phyloP scores from a whole-genome alignment of 805 yeast genomes.

The Yarrowia sp. region DNA sequence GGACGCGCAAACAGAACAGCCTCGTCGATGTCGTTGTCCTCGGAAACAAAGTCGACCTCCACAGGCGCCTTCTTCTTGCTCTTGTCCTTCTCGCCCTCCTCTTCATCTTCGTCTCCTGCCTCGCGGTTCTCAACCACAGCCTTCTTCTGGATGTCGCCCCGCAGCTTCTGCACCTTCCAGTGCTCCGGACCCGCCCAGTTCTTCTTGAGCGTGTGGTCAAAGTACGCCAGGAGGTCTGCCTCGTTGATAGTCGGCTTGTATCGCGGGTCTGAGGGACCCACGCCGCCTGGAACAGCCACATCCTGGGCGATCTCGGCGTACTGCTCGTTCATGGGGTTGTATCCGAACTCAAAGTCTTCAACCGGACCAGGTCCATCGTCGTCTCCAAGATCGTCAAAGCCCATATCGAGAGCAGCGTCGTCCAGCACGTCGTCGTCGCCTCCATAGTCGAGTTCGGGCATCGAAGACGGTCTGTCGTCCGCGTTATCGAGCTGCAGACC shows the following conservation, averaged over 20 bases:
- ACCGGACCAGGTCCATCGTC: not conserved
- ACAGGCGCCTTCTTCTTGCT: conserved; percentile 36
- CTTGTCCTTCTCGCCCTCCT: not conserved
- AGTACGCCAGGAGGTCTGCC: conserved; percentile 71
- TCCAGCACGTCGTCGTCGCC: conserved; percentile 31
- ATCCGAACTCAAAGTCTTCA: conserved; percentile 17
- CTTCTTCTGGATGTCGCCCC: conserved; percentile 32
- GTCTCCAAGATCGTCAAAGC: conserved; percentile 24
- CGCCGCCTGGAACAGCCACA: not conserved
- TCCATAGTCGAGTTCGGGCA: conserved; percentile 30
- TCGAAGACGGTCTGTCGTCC: conserved; percentile 12
- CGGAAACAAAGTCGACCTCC: conserved; percentile 46
- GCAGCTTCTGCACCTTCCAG: conserved; percentile 75
- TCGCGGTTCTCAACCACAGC: not conserved
- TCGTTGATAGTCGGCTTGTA: conserved; percentile 29
- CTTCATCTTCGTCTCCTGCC: conserved; percentile 23
- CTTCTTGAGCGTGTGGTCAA: conserved; percentile 64
- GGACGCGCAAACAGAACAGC: conserved; percentile 42
- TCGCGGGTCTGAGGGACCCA: not conserved
- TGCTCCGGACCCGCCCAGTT: conserved; percentile 93
- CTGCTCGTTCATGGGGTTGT: conserved; percentile 20
- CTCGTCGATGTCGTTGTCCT: conserved; percentile 43
- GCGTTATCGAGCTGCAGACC: conserved; percentile 11
- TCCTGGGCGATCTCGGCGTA: not conserved
- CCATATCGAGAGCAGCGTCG: conserved; percentile 30